phyloP scores from a whole-genome alignment of 192 early-diverging fungal genomes.

The Coemansia sp. region DNA sequence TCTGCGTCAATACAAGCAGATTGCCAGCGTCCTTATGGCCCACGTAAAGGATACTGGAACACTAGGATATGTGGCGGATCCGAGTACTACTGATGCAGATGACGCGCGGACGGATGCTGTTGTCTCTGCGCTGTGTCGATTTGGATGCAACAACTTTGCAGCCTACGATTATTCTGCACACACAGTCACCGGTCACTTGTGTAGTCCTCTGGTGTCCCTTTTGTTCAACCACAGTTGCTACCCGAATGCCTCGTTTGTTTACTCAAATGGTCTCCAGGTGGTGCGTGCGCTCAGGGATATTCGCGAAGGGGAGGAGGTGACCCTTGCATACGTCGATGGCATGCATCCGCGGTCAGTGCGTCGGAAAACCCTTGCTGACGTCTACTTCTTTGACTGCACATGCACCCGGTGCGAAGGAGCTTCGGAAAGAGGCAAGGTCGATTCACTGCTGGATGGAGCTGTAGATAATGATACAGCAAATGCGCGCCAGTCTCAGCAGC shows the following conservation, averaged over 20 bases:
- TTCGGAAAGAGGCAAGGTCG: conserved; percentile 13
- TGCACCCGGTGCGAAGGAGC: conserved; percentile 28
- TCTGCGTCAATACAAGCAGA: conserved; percentile 35
- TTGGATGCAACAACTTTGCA: conserved; percentile 50
- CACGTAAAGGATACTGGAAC: background rate
- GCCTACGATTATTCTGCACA: conserved; percentile 14
- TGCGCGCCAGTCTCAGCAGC: background rate
- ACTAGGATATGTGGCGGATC: background rate
- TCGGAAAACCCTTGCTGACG: conserved; percentile 12
- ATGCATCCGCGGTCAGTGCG: conserved; percentile 31
- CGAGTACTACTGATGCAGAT: too few species aligned
- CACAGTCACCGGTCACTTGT: conserved; percentile 25
- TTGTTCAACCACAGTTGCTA: conserved; percentile 53
- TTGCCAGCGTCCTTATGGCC: conserved; percentile 19
- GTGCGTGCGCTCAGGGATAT: conserved; percentile 37
- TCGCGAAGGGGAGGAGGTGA: conserved; percentile 27
- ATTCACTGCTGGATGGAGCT: conserved; percentile 20
- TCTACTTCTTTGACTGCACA: conserved; percentile 47
- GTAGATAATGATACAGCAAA: background rate
- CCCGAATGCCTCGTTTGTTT: conserved; percentile 32
- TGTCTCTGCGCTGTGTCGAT: conserved; percentile 16
- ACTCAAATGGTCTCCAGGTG: conserved; percentile 16
- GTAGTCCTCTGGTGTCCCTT: conserved; percentile 40
- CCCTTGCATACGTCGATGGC: conserved; percentile 33
- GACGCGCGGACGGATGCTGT: background rate